Evolutionary conservation across 495 filamentous ascomycete species (phyloP).

Genomic region (Hypoxylon subgilvum): DNA sequence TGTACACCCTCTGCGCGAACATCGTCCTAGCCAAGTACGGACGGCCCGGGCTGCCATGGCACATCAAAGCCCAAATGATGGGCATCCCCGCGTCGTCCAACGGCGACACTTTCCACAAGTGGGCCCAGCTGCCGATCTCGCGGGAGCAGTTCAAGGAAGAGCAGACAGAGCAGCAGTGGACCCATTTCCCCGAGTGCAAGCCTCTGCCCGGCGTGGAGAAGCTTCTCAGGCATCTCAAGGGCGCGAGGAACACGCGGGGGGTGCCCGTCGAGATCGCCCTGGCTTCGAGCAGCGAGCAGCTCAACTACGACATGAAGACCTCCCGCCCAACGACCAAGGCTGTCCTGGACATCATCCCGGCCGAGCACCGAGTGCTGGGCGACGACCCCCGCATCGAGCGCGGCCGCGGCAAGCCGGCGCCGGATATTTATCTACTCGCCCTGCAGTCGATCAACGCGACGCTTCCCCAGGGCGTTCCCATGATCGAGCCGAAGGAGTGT

Average conservation of each 20-base stretch:
- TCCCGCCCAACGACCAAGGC: slow-evolving; percentile 25
- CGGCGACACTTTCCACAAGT: slow-evolving; percentile 56
- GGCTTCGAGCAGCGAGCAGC: slow-evolving; percentile 37
- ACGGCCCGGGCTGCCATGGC: slow-evolving; percentile 74
- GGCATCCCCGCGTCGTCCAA: slow-evolving; percentile 67
- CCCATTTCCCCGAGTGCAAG: slow-evolving; percentile 68
- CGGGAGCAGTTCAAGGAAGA: slow-evolving; percentile 64
- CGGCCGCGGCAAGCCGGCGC: slow-evolving; percentile 81
- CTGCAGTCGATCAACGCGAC: slow-evolving; percentile 73
- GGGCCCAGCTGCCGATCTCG: slow-evolving; percentile 81
- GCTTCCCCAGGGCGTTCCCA: slow-evolving; percentile 43
- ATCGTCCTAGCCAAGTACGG: slow-evolving; percentile 68
- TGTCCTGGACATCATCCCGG: slow-evolving; percentile 36
- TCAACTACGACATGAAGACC: slow-evolving; percentile 38
- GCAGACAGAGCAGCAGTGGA: slow-evolving; percentile 59
- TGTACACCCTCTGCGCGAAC: slow-evolving; percentile 77
- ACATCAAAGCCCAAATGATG: slow-evolving; percentile 82
- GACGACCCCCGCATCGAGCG: slow-evolving; percentile 74
- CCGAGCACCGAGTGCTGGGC: slow-evolving; percentile 67
- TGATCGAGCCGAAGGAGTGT: slow-evolving; percentile 70
- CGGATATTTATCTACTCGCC: slow-evolving; percentile 85
- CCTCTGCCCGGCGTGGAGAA: slow-evolving; percentile 74
- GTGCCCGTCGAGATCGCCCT: slow-evolving; percentile 35
- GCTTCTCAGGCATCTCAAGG: slow-evolving; percentile 61
- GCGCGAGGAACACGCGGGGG: slow-evolving; percentile 24